Percentiles rank a stretch among this genome's conserved stretches.
Conservation (phyloP, 495 filamentous ascomycete genomes). For the Trichoderma reesei region DNA sequence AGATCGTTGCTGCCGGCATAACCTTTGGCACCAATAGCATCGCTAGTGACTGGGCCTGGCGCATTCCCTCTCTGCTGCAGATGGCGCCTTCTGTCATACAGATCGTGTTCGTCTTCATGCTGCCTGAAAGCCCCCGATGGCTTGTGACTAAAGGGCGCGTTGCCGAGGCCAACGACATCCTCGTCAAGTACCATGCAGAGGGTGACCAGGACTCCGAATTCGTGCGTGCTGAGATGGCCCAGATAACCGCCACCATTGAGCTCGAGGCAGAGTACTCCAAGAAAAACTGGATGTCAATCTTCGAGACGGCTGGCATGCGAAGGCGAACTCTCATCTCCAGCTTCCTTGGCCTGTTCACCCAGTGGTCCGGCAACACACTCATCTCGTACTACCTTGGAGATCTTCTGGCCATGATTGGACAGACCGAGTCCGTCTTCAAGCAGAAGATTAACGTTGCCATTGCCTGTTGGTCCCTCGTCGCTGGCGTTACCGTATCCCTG, state of each 20-base stretch:
- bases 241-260: constrained; percentile 50
- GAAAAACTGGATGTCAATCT: constrained; percentile 45
- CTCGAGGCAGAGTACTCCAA: constrained; percentile 46
- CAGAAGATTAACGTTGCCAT: constrained; percentile 49
- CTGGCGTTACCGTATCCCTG: constrained; percentile 41
- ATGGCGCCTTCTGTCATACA: constrained; percentile 48
- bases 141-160: constrained; percentile 49
- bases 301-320: constrained; percentile 45
- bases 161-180: constrained; percentile 47
- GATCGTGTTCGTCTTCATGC: constrained; percentile 41
- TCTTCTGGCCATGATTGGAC: constrained; percentile 40
- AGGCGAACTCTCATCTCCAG: constrained; percentile 47
- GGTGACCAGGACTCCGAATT: constrained; percentile 45
- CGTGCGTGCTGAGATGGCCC: constrained; percentile 49
- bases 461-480: constrained; percentile 47
- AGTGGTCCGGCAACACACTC: constrained; percentile 56
- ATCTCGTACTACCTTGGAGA: constrained; percentile 47
- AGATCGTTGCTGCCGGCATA: constrained; percentile 52
- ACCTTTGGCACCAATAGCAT: constrained; percentile 50
- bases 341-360: constrained; percentile 51
- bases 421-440: constrained; percentile 40
- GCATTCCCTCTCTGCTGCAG: constrained; percentile 54
- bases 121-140: constrained; percentile 53
- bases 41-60: constrained; percentile 50
- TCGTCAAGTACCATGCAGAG: constrained; percentile 54